Evolutionary conservation across 345 rosid species (phyloP).

Genomic region (Arabis hirsuta): DNA sequence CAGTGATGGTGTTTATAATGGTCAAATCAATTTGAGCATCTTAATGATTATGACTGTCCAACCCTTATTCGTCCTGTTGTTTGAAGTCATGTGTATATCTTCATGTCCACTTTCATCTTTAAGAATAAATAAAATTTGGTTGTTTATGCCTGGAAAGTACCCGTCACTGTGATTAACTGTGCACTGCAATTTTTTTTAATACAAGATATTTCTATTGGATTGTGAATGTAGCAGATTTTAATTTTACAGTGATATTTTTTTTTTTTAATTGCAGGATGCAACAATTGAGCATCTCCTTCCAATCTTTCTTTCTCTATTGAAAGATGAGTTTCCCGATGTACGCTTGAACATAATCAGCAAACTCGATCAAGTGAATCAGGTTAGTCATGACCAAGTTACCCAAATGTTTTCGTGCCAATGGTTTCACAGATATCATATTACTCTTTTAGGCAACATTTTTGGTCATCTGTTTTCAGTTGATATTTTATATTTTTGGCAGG

Average conservation of each 20-base stretch:
- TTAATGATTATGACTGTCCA: no score
- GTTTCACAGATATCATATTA: constrained; percentile 2
- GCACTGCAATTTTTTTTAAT: neutral
- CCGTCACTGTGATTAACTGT: neutral
- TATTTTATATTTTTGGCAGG: constrained; percentile 52
- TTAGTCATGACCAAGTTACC: constrained; percentile 38
- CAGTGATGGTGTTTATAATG: constrained; percentile 38
- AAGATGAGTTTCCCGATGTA: constrained; percentile 98
- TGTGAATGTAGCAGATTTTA: constrained; percentile 3
- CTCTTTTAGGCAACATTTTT: neutral
- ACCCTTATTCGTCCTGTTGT: no score
- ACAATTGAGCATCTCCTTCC: constrained; percentile 96
- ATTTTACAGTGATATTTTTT: constrained; percentile 1
- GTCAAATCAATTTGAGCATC: neutral
- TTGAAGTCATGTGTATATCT: no score
- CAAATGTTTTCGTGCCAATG: neutral
- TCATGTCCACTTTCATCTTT: neutral
- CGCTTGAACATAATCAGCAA: constrained; percentile 98
- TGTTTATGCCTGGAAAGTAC: neutral
- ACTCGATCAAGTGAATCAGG: constrained; percentile 99
- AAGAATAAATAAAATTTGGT: neutral
- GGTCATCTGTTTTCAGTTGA: neutral
- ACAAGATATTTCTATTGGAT: neutral
- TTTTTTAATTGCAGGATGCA: constrained; percentile 62
- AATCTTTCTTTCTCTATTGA: constrained; percentile 88